These are phyloP conservation scores for Rosa persica DNA, from an alignment of 306 rosid genomes.

Conservation along the genomic window DNA sequence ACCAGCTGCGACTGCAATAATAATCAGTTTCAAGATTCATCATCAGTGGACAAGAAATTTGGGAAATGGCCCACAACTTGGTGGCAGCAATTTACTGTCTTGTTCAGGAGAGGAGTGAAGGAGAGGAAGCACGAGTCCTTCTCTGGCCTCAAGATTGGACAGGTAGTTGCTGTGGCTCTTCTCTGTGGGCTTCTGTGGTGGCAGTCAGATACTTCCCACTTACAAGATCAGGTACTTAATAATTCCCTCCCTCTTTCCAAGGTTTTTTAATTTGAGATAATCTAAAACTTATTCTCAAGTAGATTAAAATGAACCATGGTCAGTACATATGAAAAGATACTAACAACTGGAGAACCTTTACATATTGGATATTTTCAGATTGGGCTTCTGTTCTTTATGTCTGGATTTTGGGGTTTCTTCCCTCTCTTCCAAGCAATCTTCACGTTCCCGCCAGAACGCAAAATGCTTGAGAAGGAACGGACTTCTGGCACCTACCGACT, in stretches of 20 bases:
- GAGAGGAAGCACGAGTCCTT: slow-evolving; percentile 60
- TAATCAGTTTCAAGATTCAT: slow-evolving; percentile 16
- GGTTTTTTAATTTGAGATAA: background rate
- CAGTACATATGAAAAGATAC: background rate
- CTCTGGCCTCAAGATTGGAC: slow-evolving; percentile 46
- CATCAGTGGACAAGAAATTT: slow-evolving; percentile 31
- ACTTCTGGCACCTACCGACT: slow-evolving; percentile 72
- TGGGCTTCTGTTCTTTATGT: slow-evolving; percentile 51
- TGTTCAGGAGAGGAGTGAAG: slow-evolving; percentile 65
- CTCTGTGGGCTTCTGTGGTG: slow-evolving; percentile 71
- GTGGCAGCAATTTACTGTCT: slow-evolving; percentile 62
- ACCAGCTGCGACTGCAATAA: background rate
- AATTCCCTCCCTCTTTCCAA: background rate
- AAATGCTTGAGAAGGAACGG: slow-evolving; percentile 64
- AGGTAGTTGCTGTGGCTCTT: slow-evolving; percentile 48
- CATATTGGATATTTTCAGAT: slow-evolving; percentile 35
- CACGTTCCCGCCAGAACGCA: slow-evolving; percentile 64
- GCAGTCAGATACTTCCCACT: slow-evolving; percentile 39
- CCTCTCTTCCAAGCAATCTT: slow-evolving; percentile 60
- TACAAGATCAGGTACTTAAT: slow-evolving; percentile 66
- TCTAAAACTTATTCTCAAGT: too few species aligned
- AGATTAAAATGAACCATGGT: too few species aligned
- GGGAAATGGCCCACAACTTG: slow-evolving; percentile 64
- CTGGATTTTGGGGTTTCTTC: slow-evolving; percentile 60
- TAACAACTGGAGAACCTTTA: background rate